phyloP scores from a whole-genome alignment of 768 basidiomycete species.

The Hydnomerulius pinastri region DNA sequence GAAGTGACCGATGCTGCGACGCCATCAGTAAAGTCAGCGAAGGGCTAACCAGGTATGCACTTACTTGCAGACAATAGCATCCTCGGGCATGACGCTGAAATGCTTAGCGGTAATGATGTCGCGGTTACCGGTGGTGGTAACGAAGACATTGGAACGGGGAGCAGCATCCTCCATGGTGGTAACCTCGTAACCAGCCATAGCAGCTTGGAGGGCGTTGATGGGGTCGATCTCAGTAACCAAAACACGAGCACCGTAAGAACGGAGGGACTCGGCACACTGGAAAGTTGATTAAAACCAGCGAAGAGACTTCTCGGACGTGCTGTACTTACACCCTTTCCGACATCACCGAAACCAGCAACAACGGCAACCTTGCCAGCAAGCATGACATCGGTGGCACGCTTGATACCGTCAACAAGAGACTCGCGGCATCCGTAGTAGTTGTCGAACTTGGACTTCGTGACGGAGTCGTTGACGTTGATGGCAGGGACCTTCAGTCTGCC shows the following conservation, averaged over 20 bases:
- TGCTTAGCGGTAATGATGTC: slow-evolving; percentile 95
- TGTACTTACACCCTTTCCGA: slow-evolving; percentile 98
- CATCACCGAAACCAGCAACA: slow-evolving; percentile 98
- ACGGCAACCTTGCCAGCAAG: slow-evolving; percentile 99
- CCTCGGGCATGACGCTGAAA: slow-evolving; percentile 94
- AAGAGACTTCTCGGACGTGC: neutral
- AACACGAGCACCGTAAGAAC: slow-evolving; percentile 97
- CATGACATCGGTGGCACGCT: slow-evolving; percentile 99
- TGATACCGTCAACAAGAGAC: slow-evolving; percentile 99
- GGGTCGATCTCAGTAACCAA: slow-evolving; percentile 98
- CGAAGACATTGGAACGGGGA: slow-evolving; percentile 84
- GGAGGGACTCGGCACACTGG: slow-evolving; percentile 98
- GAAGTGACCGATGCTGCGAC: slow-evolving; percentile 76
- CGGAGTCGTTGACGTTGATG: slow-evolving; percentile 99
- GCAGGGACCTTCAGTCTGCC: slow-evolving; percentile 96
- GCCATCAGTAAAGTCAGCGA: slow-evolving; percentile 9
- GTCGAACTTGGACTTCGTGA: slow-evolving; percentile 99
- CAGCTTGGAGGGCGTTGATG: slow-evolving; percentile 99
- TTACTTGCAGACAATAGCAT: slow-evolving; percentile 97
- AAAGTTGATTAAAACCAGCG: slow-evolving; percentile 2
- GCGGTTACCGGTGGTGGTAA: slow-evolving; percentile 98
- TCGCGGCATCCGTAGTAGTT: slow-evolving; percentile 99
- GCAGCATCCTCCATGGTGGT: slow-evolving; percentile 99
- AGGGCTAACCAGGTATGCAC: slow-evolving; percentile 32
- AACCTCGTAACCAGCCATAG: slow-evolving; percentile 99